phyloP scores from a whole-genome alignment of 202 grass and related monocot genomes.

The Hordeum pubiflorum region DNA sequence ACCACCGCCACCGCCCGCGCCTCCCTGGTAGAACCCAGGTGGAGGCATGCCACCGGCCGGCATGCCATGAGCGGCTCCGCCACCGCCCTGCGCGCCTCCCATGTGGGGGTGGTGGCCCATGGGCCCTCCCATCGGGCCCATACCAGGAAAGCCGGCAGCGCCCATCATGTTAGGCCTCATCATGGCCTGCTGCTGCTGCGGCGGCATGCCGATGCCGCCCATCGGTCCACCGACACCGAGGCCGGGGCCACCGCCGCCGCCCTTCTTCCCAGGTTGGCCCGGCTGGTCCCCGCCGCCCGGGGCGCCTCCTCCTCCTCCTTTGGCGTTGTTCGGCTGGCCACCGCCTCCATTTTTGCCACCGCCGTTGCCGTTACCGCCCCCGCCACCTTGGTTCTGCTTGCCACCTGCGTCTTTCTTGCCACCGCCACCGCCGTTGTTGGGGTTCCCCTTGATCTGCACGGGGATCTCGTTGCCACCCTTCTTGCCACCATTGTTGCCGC shows the following conservation, averaged over 20 bases:
- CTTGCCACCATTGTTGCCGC: slow-evolving; percentile 27
- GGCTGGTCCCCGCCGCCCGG: background rate
- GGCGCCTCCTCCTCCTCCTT: slow-evolving; percentile 2
- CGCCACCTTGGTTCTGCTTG: slow-evolving; percentile 30
- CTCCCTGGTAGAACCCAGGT: slow-evolving; percentile 28
- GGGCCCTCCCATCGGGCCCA: slow-evolving; percentile 39
- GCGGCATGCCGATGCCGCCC: slow-evolving; percentile 30
- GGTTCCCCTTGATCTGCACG: slow-evolving; percentile 28
- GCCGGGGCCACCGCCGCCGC: slow-evolving; percentile 1
- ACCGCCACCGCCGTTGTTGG: slow-evolving; percentile 13
- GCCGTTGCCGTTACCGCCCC: slow-evolving; percentile 17
- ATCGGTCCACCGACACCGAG: slow-evolving; percentile 9
- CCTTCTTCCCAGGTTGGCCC: slow-evolving; percentile 39
- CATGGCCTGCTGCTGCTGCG: slow-evolving; percentile 39
- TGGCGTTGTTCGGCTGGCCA: slow-evolving; percentile 7
- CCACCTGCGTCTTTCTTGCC: slow-evolving; percentile 48
- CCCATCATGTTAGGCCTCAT: slow-evolving; percentile 67
- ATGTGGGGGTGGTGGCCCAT: slow-evolving; percentile 34
- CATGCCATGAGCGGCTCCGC: slow-evolving; percentile 27
- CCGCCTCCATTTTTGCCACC: slow-evolving; percentile 25
- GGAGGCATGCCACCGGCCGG: slow-evolving; percentile 22
- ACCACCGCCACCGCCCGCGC: background rate
- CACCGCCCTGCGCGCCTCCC: slow-evolving; percentile 18
- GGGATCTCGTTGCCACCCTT: slow-evolving; percentile 36
- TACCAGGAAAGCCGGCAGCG: slow-evolving; percentile 37